Evolutionary conservation across 73 alveolate genomes (phyloP), one percentile per base, ranked within the genome.

Genomic region (Paramecium pentaurelia): DNA sequence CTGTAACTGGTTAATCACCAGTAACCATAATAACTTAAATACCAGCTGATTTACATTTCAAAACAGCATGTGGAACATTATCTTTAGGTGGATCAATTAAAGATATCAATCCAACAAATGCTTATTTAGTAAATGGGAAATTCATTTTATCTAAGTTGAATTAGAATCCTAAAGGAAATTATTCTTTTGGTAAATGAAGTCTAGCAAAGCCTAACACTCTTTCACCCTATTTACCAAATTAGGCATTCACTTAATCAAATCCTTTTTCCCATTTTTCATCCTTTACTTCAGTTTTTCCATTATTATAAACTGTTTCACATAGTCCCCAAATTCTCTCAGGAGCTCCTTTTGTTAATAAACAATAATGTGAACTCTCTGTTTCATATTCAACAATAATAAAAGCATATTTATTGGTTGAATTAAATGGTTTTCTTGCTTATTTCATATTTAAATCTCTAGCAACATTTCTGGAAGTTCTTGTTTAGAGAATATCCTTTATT

Each of bases 1-100:
- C 99, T 4, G 99, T 98, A 58, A 96, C 96, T 5, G 99, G 98
- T 88, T 98, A 96, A 94, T 98, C 99, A 3, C 99, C 99, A 16
- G 99, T 98, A 6, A 98, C 99, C 99, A 98, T 98, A 83, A 98
- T 96, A 37, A 98, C 99, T 93, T 98, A 96, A 54, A 98, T 97
- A 49, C 99, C 99, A 36, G 99, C 99, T 36, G 93, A 47, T 64
- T 96, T 95, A 75, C 99, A 97, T 84, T 94, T 96, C 34, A 89
- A 60, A n/a, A 98, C 97, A 11, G 99, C 95, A 71, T 60, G 47
- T 47, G 94, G 96, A 8, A 98, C 99, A 49, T 96, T 95, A 36
- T 91, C 95, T 94, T 98, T 96, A 42, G 99, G 99, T 8, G 99
- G 99, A 90, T 98, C 99, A 92, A 97, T 97, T 86, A 98, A 93